Percentiles rank a stretch among this genome's conserved stretches.
Evolutionary conservation across 164 flowering plant genomes (phyloP).

Genomic region (Euptelea pleiosperma): DNA sequence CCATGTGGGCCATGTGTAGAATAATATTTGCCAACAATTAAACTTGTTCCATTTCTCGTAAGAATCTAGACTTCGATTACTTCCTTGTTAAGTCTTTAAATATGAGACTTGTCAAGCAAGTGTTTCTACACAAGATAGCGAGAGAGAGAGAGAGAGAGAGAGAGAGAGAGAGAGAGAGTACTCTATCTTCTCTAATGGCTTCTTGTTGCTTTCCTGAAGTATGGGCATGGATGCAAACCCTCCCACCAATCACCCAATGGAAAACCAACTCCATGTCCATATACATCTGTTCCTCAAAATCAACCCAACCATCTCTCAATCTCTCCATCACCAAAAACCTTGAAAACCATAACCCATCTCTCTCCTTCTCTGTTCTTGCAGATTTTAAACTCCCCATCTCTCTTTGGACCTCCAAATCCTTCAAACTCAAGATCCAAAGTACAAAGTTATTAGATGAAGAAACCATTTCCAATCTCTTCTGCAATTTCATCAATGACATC

Average conservation of each 20-base stretch:
- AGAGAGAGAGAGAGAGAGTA: too few species aligned
- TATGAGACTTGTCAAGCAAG: neutral
- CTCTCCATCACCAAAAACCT: conserved; percentile 37
- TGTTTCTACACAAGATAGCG: neutral
- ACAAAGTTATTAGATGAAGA: conserved; percentile 32
- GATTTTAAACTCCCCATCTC: conserved; percentile 50
- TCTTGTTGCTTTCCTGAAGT: conserved; percentile 47
- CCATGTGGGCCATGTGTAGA: too few species aligned
- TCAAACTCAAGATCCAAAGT: conserved; percentile 26
- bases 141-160: too few species aligned
- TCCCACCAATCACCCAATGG: conserved; percentile 68
- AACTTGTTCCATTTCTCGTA: too few species aligned
- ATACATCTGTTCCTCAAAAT: conserved; percentile 49
- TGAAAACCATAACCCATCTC: conserved; percentile 21
- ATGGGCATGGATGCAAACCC: conserved; percentile 66
- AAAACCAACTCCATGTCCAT: conserved; percentile 43
- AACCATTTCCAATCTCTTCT: conserved; percentile 30
- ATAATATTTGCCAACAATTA: too few species aligned
- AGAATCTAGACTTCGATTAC: too few species aligned
- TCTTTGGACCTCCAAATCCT: conserved; percentile 76
- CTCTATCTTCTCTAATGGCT: conserved; percentile 32
- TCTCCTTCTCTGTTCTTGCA: conserved; percentile 53
- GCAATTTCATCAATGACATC: conserved; percentile 46
- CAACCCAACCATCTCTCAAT: conserved; percentile 55
- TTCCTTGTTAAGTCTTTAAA: neutral